Base-by-base conservation (phyloP, 208 protist genomes). In the Dictyostelium gargantuum region DNA sequence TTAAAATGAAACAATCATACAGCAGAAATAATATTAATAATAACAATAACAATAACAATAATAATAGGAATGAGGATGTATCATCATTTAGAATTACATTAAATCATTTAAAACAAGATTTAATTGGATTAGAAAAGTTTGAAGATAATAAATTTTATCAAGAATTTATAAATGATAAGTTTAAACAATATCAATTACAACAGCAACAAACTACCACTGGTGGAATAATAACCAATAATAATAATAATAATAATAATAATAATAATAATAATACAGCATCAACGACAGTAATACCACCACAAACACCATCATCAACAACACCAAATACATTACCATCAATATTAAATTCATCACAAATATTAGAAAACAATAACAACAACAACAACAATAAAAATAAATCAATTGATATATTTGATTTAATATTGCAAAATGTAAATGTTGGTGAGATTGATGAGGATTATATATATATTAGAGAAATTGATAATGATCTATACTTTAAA, bases 81-180 rank as follows among this genome's bases (percentile, higher is more conserved):
- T 26, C 52, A 58, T 72, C 80, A 44, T 85, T 85, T 85, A 85
- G 80, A 44, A 85, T 85, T 23, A 85, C 80, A 74, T 44, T 85
- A 13, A 19, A 85, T 58, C 61, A 73, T 44, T 54, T 85, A 9
- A 85, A 85, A 85, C 56, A 85, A 42, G 66, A 86, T 76, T 61
- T 86, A 44, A 35, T 38, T 46, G 44, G 50, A 11, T 61, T 86
- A n/a, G 81, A 86, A 32, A 86, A 26, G 38, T 48, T 86, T 44
- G 66, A 86, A 26, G 68, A 85, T 42, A 74, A 44, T 46, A 50
- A 74, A 44, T 54, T 72, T 46, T 38, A 73, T 54, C 66, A 85
- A 56, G 80, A 85, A 29, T 56, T 85, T 15, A 19, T 85, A 44
- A 15, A 6, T 3, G 68, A 72, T 26, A 72, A 19, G 26, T 29